Evolutionary conservation across 106 monocot species (phyloP).

Genomic region (Allium sativum): DNA sequence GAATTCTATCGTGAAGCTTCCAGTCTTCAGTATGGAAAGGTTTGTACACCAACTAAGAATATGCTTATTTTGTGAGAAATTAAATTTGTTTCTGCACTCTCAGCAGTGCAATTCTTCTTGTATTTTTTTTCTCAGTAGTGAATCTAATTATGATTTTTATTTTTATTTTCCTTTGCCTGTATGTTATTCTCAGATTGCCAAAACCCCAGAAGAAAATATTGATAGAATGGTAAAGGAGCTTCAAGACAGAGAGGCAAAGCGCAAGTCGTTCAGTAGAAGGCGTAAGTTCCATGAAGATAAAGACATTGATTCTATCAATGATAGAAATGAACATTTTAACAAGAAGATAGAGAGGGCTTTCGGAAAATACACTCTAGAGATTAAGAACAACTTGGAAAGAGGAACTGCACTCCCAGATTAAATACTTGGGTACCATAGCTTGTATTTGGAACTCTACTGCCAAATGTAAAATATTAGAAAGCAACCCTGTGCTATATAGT

Average conservation of each 20-base stretch:
- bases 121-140: neutral
- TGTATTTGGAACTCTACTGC: no score
- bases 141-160: no score
- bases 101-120: neutral
- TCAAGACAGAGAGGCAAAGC: slow-evolving; percentile 59
- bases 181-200: slow-evolving; percentile 29
- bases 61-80: no score
- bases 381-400: slow-evolving; percentile 97
- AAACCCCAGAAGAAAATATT: slow-evolving; percentile 63
- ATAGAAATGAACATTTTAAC: slow-evolving; percentile 98
- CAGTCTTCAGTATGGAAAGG: slow-evolving; percentile 98
- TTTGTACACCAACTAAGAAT: neutral
- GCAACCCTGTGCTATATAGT: no score
- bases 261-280: slow-evolving; percentile 80
- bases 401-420: slow-evolving; percentile 74
- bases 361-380: slow-evolving; percentile 95
- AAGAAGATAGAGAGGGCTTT: slow-evolving; percentile 99
- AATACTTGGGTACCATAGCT: no score
- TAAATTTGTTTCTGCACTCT: neutral
- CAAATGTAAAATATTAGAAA: no score
- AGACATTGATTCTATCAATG: slow-evolving; percentile 96
- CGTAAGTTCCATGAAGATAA: slow-evolving; percentile 94
- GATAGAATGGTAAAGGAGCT: slow-evolving; percentile 95
- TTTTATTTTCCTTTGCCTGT: no score
- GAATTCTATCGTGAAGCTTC: slow-evolving; percentile 93